Percentiles rank a stretch among this genome's conserved stretches.
Evolutionary conservation across 2,329 filamentous ascomycete genomes (phyloP).

Genomic region (Sclerotinia subarctica): DNA sequence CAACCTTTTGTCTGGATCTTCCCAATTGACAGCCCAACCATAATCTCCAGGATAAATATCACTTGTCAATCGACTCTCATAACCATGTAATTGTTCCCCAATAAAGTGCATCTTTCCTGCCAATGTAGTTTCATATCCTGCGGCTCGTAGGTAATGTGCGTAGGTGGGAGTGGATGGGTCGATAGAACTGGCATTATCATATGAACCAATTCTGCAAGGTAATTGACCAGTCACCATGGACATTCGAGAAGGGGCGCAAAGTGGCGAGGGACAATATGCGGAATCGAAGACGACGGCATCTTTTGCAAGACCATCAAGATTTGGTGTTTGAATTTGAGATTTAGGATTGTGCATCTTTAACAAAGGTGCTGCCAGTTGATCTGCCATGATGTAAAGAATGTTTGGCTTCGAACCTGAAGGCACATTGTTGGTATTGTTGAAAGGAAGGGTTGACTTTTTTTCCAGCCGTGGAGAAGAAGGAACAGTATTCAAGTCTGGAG

Average conservation of each 20-base stretch:
- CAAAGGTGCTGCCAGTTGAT: constrained; percentile 86
- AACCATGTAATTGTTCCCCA: constrained; percentile 90
- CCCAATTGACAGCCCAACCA: constrained; percentile 95
- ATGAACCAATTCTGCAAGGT: constrained; percentile 87
- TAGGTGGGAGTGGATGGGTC: constrained; percentile 84
- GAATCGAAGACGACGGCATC: constrained; percentile 87
- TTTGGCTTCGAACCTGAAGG: constrained; percentile 55
- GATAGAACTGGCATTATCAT: constrained; percentile 86
- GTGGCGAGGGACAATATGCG: constrained; percentile 89
- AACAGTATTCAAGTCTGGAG: constrained; percentile 72
- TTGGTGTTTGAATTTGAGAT: constrained; percentile 87
- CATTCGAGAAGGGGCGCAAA: constrained; percentile 90
- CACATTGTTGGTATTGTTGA: constrained; percentile 32
- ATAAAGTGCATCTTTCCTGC: constrained; percentile 98
- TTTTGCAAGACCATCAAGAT: constrained; percentile 79
- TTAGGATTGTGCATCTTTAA: constrained; percentile 88
- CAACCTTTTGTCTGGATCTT: constrained; percentile 77
- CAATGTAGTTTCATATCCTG: constrained; percentile 85
- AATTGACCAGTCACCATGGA: constrained; percentile 91
- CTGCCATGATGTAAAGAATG: constrained; percentile 93
- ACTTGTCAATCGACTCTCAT: constrained; percentile 86
- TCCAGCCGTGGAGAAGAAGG: constrained; percentile 49
- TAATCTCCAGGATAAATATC: constrained; percentile 95
- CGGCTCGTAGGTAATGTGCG: constrained; percentile 81
- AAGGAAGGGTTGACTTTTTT: constrained; percentile 24